Conservation (phyloP, 75 land plant species). For the Isoetes taiwanensis region DNA sequence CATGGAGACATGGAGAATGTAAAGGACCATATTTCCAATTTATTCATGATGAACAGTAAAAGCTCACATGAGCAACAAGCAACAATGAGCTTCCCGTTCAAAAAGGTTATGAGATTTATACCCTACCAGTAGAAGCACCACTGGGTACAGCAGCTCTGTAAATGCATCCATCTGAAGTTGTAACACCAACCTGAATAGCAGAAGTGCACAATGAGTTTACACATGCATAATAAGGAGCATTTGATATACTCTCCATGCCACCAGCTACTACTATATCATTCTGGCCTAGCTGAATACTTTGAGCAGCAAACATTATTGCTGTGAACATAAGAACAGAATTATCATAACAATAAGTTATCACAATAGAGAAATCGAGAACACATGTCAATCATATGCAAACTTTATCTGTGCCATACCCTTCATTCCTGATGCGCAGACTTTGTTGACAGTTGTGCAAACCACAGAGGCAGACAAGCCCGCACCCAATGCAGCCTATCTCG, state of each 20-base stretch:
- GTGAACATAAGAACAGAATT: conserved; percentile 1
- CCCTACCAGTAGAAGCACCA: conserved; percentile 90
- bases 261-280: conserved; percentile 33
- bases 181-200: conserved; percentile 42
- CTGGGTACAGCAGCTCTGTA: conserved; percentile 93
- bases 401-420: conserved; percentile 12
- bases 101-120: too few species aligned
- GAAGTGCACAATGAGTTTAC: too few species aligned
- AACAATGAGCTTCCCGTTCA: too few species aligned
- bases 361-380: neutral
- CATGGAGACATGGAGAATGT: too few species aligned
- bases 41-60: too few species aligned
- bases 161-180: conserved; percentile 29
- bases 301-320: conserved; percentile 33
- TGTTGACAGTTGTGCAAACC: conserved; percentile 29
- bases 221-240: conserved; percentile 20
- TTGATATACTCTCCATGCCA: conserved; percentile 40
- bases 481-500: conserved; percentile 80
- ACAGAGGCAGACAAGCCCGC: conserved; percentile 17
- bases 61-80: too few species aligned
- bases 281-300: conserved; percentile 23
- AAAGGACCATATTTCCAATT: too few species aligned
- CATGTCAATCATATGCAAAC: neutral
- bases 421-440: conserved; percentile 38
- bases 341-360: neutral